Percentiles rank a stretch among this genome's conserved stretches.
These are phyloP conservation scores for Trichoderma reesei DNA, from an alignment of 495 filamentous ascomycete genomes.

Conservation along the genomic window DNA sequence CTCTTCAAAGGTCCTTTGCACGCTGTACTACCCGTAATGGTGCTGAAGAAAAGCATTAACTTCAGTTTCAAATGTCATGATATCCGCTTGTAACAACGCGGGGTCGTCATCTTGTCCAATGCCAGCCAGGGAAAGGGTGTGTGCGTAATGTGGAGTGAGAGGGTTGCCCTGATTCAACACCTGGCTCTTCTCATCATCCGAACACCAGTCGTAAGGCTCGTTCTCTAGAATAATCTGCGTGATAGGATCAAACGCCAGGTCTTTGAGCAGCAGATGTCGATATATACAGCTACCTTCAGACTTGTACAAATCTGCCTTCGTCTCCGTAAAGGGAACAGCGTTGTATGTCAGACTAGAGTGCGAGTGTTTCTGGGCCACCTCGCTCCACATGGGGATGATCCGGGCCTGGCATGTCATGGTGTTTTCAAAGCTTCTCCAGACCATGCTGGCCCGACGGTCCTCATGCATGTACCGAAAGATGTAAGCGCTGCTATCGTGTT, in stretches of 20 bases:
- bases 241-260: constrained; percentile 3
- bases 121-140: neutral
- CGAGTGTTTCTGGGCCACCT: neutral
- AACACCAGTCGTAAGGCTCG: neutral
- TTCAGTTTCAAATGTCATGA: neutral
- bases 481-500: neutral
- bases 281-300: neutral
- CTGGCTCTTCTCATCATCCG: neutral
- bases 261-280: constrained; percentile 7
- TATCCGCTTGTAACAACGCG: neutral
- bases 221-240: constrained; percentile 8
- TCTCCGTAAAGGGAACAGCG: neutral
- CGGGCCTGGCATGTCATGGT: neutral
- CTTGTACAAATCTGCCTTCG: neutral
- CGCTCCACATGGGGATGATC: constrained; percentile 1
- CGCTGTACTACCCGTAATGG: neutral
- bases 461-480: constrained; percentile 1
- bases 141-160: neutral
- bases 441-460: neutral
- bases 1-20: neutral
- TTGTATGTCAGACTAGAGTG: neutral
- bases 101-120: neutral
- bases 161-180: neutral
- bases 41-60: neutral
- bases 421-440: neutral